These are phyloP conservation scores for Trichoderma atrobrunneum DNA, from an alignment of 2,329 filamentous ascomycete species.

Conservation along the genomic window DNA sequence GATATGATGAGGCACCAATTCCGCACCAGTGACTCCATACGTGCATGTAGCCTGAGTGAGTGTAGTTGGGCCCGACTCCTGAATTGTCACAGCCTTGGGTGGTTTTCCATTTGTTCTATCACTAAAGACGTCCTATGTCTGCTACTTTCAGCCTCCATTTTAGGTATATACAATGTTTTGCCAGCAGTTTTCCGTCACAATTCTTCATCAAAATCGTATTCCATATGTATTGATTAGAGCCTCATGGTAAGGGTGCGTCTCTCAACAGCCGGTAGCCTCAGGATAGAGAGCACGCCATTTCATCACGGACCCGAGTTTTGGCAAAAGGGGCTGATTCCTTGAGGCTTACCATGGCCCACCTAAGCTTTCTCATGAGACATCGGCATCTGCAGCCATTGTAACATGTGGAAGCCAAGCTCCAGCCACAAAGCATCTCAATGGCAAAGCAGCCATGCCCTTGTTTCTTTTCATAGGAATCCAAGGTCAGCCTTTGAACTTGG, in stretches of 20 bases:
- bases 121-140: background rate
- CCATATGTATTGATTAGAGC: background rate
- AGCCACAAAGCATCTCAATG: background rate
- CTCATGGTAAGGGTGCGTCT: background rate
- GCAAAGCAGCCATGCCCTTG: background rate
- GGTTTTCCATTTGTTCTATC: background rate
- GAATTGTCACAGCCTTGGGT: background rate
- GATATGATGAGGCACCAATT: slow-evolving; percentile 1
- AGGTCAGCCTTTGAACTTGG: slow-evolving; percentile 64
- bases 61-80: background rate
- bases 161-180: background rate
- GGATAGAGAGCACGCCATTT: background rate
- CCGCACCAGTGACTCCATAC: background rate
- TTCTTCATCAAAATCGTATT: background rate
- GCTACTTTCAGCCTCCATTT: background rate
- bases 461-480: background rate
- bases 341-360: background rate
- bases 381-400: background rate
- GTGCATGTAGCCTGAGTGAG: background rate
- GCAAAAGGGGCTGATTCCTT: background rate
- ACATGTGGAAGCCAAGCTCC: background rate
- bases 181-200: background rate
- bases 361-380: background rate
- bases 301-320: background rate
- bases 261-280: background rate